Base-by-base conservation (phyloP, 305 asterid genomes). In the Fraxinus velutina region DNA sequence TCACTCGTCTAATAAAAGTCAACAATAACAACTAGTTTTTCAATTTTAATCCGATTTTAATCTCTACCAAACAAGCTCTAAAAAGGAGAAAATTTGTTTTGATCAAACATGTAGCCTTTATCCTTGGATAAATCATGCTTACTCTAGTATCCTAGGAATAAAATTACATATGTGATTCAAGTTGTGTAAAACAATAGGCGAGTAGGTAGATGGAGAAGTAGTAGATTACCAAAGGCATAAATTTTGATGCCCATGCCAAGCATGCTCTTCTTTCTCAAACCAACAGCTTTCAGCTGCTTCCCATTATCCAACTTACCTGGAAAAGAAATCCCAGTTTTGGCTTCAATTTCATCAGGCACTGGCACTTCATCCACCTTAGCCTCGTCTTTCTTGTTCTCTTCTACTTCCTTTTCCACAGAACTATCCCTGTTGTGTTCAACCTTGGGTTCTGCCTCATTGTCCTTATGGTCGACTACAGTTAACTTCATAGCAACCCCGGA, bases 241-340 rank as follows among this genome's bases (percentile, higher is more conserved):
- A 92, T 88, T 89, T 92, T 92, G 89, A 93, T 85, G 79, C 95
- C 89, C 76, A 92, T 13, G 79, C 97, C 93, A 55, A 92, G 89
- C 89, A 91, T 87, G 88, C 94, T 92, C 84, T 88, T 93, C 92
- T 92, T 92, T 86, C 97, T 89, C 86, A 91, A 84, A 64, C 98
- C 95, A 66, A 88, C 88, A 64, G 93, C 88, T 64, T 82, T 81
- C 79, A 91, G 88, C 80, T 85, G 87, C 86, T 89, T 93, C 72
- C 90, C 92, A 22, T 89, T 91, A 6, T 76, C 87, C 84, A 92
- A 77, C 85, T 17, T 81, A 50, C 87, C 92, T 27, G 94, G 92
- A 78, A 93, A 93, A 74, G 94, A 88, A 44, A 89, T 84, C 36
- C 95, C 97, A 9, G 93, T 89, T 78, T 88, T 91, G 47, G 91